Evolutionary conservation across 164 flowering plant species (phyloP), one percentile per base, ranked within the genome.

Genomic region (Sextonia rubra): DNA sequence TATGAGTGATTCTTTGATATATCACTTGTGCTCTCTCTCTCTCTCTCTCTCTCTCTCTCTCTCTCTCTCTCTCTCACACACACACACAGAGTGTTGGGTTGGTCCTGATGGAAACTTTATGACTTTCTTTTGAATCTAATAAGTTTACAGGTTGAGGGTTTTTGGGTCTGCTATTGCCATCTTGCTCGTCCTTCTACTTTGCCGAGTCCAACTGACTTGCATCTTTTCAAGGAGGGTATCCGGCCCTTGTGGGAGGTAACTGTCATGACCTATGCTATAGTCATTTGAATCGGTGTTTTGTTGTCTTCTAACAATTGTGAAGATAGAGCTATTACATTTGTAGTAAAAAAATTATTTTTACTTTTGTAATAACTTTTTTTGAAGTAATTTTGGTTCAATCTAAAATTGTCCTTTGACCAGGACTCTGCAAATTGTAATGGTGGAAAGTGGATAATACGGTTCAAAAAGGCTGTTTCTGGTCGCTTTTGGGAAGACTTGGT

Each of bases 401-500:
- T 52, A 52, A 52, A 17, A 56, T 69, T 69, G n/a, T 71, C 44
- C 22, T 78, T 37, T 82, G 20, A 63, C 66, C 81, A 87, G 90
- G 90, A 85, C 76, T 77, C 84, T 81, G 94, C 98, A 37, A 93
- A 93, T 77, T 85, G 93, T 86, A 89, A 82, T 79, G 98, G 98
- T 73, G 98, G 98, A 27, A 93, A 93, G 81, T 93, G 98, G 98
- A 93, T 93, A 69, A 89, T 93, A 73, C 80, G 98, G 61, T 91
- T 93, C 77, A 90, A 90, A 62, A 93, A 91, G 83, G 89, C 83
- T 66, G 89, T 93, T 6, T 88, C 98, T 14, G 92, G 97, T 20
- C 98, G 99, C 75, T 95, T 90, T 75, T 95, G 99, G 99, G 98
- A 92, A 76, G 97, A 92, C 75, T 81, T 92, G 89, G 97, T 92